Conservation (phyloP, 73 alveolate genomes). For the Paramecium sonneborni region DNA sequence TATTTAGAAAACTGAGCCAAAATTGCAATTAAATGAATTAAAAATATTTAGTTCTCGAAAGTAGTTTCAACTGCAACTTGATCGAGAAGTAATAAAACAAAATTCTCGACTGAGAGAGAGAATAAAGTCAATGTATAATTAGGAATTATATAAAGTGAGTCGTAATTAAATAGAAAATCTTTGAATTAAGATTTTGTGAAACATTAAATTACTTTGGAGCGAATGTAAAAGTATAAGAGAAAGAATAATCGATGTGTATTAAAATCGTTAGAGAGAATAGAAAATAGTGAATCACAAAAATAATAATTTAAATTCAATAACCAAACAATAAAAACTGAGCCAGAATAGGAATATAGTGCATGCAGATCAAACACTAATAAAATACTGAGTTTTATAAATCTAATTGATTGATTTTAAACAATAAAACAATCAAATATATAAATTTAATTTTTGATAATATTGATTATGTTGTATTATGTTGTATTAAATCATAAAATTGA, state of each 20-base stretch:
- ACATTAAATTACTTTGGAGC: neutral
- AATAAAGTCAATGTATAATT: neutral
- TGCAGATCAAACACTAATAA: neutral
- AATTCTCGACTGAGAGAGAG: neutral
- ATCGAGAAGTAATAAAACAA: neutral
- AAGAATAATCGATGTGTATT: neutral
- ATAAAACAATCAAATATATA: neutral
- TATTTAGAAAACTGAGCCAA: neutral
- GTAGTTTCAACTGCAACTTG: neutral
- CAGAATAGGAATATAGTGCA: neutral
- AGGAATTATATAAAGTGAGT: neutral
- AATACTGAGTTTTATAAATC: neutral
- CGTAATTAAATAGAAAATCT: neutral
- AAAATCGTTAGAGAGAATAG: neutral
- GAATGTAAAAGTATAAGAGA: neutral
- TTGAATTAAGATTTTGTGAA: neutral
- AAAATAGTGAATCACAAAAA: neutral
- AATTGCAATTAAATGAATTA: neutral
- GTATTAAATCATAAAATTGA: neutral
- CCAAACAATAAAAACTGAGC: neutral
- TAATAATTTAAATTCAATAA: neutral
- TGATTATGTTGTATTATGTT: neutral
- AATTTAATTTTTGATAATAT: neutral
- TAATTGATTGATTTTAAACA: neutral
- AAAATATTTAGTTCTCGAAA: neutral